Percentiles rank a stretch among this genome's conserved stretches.
Evolutionary conservation across 805 yeast genomes (phyloP).

Genomic region (Hermanozyma aechmeae): DNA sequence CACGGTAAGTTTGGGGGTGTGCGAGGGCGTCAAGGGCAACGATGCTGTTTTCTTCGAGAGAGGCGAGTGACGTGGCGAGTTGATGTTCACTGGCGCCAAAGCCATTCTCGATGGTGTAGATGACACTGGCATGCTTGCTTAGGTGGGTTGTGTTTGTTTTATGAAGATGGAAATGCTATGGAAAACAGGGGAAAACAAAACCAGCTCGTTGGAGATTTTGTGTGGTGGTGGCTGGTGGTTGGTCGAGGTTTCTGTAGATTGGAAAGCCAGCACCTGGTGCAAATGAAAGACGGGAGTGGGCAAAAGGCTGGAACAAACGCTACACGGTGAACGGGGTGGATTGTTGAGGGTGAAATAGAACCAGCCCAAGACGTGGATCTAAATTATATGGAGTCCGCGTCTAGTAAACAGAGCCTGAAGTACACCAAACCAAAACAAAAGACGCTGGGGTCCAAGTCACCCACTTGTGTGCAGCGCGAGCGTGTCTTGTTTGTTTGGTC

Average conservation of each 20-base stretch:
- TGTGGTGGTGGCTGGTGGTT: conserved; percentile 1
- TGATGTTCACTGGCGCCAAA: conserved; percentile 27
- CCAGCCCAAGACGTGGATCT: no score
- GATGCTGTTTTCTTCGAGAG: conserved; percentile 2
- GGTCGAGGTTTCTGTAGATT: neutral
- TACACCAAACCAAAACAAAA: no score
- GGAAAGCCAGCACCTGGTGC: no score
- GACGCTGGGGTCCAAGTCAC: no score
- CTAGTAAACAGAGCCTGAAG: no score
- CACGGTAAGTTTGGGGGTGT: conserved; percentile 8
- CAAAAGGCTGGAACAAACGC: no score
- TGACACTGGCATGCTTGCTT: conserved; percentile 6
- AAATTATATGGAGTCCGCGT: no score
- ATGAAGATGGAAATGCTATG: neutral
- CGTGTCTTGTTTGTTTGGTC: no score
- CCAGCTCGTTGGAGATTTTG: conserved; percentile 2
- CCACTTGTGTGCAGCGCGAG: no score
- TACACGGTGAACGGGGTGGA: no score
- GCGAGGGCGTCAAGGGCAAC: conserved; percentile 10
- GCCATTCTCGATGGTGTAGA: conserved; percentile 21
- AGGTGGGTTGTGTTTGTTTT: neutral
- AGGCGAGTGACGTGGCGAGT: conserved; percentile 16
- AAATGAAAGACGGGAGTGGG: no score
- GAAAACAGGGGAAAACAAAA: conserved; percentile 6
- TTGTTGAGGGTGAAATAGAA: no score